Conservation (phyloP, 1,284 basidiomycete species). For the Afroboletus lepidellus region DNA sequence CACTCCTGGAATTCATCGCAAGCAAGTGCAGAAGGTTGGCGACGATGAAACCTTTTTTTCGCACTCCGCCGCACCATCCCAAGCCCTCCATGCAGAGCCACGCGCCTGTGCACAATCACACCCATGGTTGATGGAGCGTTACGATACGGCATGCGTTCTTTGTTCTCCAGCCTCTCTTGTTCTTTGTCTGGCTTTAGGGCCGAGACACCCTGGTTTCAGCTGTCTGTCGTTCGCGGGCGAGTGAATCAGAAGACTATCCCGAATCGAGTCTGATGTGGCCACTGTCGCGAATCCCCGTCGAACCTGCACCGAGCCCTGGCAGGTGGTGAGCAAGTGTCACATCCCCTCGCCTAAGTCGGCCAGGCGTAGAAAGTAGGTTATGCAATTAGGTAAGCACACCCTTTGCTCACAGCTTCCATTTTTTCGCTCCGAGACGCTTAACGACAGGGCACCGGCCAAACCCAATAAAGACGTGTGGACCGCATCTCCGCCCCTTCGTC, state of each 20-base stretch:
- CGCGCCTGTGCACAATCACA: conserved; percentile 5
- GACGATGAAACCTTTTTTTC: conserved; percentile 16
- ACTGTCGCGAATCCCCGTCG: conserved; percentile 23
- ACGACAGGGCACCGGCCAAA: conserved; percentile 14
- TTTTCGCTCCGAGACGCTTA: conserved; percentile 24
- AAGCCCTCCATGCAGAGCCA: not conserved
- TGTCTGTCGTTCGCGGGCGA: not conserved
- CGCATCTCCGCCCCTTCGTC: conserved; percentile 16
- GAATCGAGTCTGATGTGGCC: conserved; percentile 6
- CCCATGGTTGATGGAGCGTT: conserved; percentile 16
- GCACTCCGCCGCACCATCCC: conserved; percentile 2
- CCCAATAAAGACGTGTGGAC: conserved; percentile 19
- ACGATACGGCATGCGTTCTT: conserved; percentile 8
- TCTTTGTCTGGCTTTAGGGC: conserved; percentile 7
- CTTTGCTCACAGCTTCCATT: conserved; percentile 28
- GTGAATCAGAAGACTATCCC: conserved; percentile 3
- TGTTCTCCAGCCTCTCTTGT: conserved; percentile 7
- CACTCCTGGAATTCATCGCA: conserved; percentile 3
- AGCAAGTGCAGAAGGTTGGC: not conserved
- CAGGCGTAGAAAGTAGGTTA: conserved; percentile 7
- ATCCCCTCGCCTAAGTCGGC: conserved; percentile 17
- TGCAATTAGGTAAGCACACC: conserved; percentile 22
- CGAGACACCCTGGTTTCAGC: conserved; percentile 9
- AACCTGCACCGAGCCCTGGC: conserved; percentile 23
- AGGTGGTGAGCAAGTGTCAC: conserved; percentile 8